Conservation (phyloP, 106 monocot species). For the Dendrobium nobile region DNA sequence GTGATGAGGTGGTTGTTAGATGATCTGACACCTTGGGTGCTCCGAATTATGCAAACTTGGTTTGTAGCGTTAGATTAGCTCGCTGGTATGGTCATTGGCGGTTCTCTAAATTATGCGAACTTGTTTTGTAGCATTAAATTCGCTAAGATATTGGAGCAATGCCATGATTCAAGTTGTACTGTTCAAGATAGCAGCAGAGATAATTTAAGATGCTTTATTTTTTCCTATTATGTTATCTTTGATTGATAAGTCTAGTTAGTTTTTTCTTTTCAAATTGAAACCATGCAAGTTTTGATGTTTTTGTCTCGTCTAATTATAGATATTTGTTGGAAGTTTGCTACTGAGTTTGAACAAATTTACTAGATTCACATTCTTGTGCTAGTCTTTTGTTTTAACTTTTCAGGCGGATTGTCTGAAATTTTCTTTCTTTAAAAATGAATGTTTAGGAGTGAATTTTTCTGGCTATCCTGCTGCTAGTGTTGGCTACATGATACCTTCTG, state of each 20-base stretch:
- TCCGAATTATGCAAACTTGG: not conserved
- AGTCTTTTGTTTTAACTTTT: not conserved
- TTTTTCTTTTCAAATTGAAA: not conserved
- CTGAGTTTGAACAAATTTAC: not conserved
- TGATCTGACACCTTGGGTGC: not conserved
- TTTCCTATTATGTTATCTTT: not conserved
- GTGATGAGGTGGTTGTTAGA: not conserved
- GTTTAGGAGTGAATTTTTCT: slow-evolving; percentile 42
- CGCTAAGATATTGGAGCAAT: not conserved
- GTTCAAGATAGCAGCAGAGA: not conserved
- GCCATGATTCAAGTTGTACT: not conserved
- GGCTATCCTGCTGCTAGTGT: slow-evolving; percentile 56
- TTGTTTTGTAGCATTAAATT: not conserved
- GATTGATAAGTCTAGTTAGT: not conserved
- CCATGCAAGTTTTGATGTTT: not conserved
- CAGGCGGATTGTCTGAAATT: not conserved
- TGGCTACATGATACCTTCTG: slow-evolving; percentile 64
- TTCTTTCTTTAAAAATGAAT: not conserved
- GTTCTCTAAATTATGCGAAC: not conserved
- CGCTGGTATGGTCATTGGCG: not conserved
- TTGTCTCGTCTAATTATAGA: not conserved
- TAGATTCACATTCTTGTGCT: not conserved
- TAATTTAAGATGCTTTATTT: not conserved
- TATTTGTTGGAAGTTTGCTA: not conserved
- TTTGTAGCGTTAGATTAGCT: not conserved